Conservation (phyloP, 129 eudicot genomes). For the Helianthus annuus region HanXRQr2.0-SUNRISE NC_035444.2:30054597-30055096, state of each 20-base stretch:
- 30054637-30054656: conserved; percentile 98
- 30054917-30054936: conserved; percentile 40
- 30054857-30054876: conserved; percentile 5
- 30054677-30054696: conserved; percentile 72
- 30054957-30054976: conserved; percentile 30
- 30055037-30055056: no score
- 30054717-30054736: conserved; percentile 50
- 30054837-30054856: conserved; percentile 38
- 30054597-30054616: conserved; percentile 92
- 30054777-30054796: conserved; percentile 35
- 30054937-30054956: conserved; percentile 45
- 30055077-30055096: not conserved
- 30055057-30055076: not conserved
- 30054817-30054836: conserved; percentile 62
- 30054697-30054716: conserved; percentile 81
- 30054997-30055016: not conserved
- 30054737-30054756: conserved; percentile 65
- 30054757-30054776: conserved; percentile 44
- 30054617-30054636: conserved; percentile 91
- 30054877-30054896: not conserved
- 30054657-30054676: conserved; percentile 92
- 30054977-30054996: conserved; percentile 6
- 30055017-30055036: not conserved
- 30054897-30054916: conserved; percentile 22
- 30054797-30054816: conserved; percentile 61